Conservation (phyloP, 495 filamentous ascomycete genomes). For the Trichocladium antarcticum region DNA sequence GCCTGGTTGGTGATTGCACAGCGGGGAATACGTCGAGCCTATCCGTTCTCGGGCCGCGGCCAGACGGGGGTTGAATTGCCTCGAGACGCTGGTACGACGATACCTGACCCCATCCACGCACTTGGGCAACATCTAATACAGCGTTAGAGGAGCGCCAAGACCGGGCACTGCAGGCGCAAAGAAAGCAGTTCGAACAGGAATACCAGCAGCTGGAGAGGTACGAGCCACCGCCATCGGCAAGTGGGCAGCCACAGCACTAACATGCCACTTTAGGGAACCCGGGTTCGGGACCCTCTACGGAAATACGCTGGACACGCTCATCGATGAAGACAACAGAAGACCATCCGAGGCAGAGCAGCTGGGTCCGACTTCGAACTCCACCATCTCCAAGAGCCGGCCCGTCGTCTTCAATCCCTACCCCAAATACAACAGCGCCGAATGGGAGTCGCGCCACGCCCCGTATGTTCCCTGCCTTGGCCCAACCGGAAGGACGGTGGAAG, state of each 20-base stretch:
- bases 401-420: slow-evolving; percentile 42
- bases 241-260: slow-evolving; percentile 1
- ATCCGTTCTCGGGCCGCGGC: not conserved
- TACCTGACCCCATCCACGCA: not conserved
- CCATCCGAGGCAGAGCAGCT: slow-evolving; percentile 20
- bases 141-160: slow-evolving; percentile 8
- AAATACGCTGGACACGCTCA: slow-evolving; percentile 35
- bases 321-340: slow-evolving; percentile 20
- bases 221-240: slow-evolving; percentile 3
- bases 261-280: slow-evolving; percentile 7
- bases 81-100: slow-evolving; percentile 8
- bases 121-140: not conserved
- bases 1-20: slow-evolving; percentile 25
- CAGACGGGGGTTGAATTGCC: not conserved
- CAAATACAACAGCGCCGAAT: slow-evolving; percentile 32
- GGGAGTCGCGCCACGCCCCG: slow-evolving; percentile 20
- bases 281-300: slow-evolving; percentile 37
- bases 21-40: not conserved
- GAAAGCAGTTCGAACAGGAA: slow-evolving; percentile 29
- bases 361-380: slow-evolving; percentile 9
- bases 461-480: slow-evolving; percentile 32
- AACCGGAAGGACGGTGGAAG: slow-evolving; percentile 20
- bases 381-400: slow-evolving; percentile 24
- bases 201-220: slow-evolving; percentile 30
- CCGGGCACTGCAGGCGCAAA: slow-evolving; percentile 20